phyloP scores from a whole-genome alignment of 73 alveolate species.

The Tetrahymena malaccensis region DNA sequence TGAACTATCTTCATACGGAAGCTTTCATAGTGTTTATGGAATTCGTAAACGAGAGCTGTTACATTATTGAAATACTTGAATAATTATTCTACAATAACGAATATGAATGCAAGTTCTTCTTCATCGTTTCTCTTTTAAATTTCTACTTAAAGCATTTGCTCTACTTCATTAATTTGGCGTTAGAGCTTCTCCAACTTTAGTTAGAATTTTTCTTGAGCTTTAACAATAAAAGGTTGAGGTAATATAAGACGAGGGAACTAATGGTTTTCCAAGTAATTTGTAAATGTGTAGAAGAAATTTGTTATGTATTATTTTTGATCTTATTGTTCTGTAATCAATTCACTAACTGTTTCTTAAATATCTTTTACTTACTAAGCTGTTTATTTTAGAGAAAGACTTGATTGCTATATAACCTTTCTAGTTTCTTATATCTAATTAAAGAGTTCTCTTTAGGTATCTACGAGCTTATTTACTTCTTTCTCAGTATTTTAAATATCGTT shows the following conservation, averaged over 20 bases:
- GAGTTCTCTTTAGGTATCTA: neutral
- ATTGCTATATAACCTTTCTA: neutral
- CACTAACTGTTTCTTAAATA: neutral
- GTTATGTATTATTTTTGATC: neutral
- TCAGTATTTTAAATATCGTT: neutral
- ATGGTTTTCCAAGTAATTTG: neutral
- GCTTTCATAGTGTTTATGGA: neutral
- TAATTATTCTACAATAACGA: neutral
- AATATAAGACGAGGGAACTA: neutral
- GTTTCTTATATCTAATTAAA: neutral
- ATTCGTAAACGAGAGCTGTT: neutral
- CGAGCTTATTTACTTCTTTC: neutral
- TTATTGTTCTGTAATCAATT: neutral
- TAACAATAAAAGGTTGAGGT: neutral
- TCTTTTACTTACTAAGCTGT: neutral
- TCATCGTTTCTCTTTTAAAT: neutral
- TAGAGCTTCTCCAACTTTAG: neutral
- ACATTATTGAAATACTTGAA: neutral
- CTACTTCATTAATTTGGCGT: neutral
- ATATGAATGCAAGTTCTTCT: neutral
- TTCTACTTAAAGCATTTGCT: neutral
- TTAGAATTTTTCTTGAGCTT: neutral
- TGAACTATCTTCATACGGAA: neutral
- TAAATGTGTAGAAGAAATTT: neutral
- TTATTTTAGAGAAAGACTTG: neutral